Base-by-base conservation (phyloP, 306 rosid species). In the Quercus parvula region DNA sequence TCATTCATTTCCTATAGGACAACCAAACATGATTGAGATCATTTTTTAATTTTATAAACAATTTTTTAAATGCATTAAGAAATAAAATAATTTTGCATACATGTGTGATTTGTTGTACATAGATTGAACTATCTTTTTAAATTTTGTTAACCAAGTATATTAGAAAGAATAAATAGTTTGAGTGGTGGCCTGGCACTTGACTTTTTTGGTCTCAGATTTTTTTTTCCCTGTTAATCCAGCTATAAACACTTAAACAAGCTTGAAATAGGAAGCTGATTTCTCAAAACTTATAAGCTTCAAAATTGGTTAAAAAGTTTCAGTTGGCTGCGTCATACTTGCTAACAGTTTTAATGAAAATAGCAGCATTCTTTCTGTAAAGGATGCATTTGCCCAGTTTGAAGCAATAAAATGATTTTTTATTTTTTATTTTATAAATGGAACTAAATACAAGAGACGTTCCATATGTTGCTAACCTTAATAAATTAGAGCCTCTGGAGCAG, bases 401-500 rank as follows among this genome's bases (percentile, higher is more conserved):
- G 70, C 22, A 2, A 1, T 30, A 64, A 14, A 30, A 64, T 5
- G 12, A 28, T 30, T 28, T 15, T 28, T 27, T 31, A 31, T 31
- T 30, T 30, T 33, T 33, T 30, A 38, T 38, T 41, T 41, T 41
- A 8, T 41, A 8, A 41, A 41, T 64, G 14, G 31, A 13, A 61
- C 30, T 30, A 6, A 67, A 35, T 18, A 35, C 25, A 19, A 8
- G 14, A 35, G 15, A 18, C 4, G 10, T 67, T 67, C 64, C 69
- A 31, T 46, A 78, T 67, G 41, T 78, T 75, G 63, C 80, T 56
- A 31, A 56, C 27, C 56, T 66, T 78, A 62, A 24, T 52, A 49
- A 66, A 2, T 67, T 33, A 67, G 52, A 73, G 64, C 33, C 74
- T 78, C 80, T 70, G 82, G 52, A 74, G 38, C 74, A 49, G 17